A percentile compares a stretch with the other conserved stretches of the same genome.
Conservation (phyloP, 495 filamentous ascomycete genomes). For the Xylaria castorea region DNA sequence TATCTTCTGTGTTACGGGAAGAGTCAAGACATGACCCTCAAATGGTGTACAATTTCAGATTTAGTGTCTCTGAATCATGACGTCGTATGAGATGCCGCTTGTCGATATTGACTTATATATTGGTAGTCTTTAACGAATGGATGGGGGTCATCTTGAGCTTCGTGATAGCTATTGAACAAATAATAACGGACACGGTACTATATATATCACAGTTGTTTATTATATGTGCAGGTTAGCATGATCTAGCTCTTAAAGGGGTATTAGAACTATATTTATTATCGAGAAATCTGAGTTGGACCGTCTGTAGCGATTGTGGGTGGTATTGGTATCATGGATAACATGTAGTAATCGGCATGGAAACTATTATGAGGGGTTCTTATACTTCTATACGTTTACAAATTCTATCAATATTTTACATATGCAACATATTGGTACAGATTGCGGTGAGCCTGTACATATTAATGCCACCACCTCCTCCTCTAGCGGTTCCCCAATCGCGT, state of each 20-base stretch:
- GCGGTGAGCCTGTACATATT: background rate
- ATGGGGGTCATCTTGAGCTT: background rate
- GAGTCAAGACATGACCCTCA: background rate
- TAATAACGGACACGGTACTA: background rate
- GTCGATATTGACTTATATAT: background rate
- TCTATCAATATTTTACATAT: background rate
- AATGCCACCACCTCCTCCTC: background rate
- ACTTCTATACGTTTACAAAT: background rate
- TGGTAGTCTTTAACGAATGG: background rate
- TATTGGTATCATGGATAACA: background rate
- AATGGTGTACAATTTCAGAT: background rate
- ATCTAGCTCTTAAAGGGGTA: background rate
- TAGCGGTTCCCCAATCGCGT: background rate
- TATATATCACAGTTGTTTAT: background rate
- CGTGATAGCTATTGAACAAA: background rate
- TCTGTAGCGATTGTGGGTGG: background rate
- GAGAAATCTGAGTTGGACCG: background rate
- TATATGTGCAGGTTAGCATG: background rate
- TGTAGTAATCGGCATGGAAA: background rate
- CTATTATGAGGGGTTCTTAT: background rate
- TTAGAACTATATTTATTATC: background rate
- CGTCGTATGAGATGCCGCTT: background rate
- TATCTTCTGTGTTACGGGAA: background rate
- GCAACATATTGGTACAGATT: constrained; percentile 13
- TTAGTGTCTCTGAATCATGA: background rate